These are phyloP conservation scores for Fusarium robinianum DNA, from an alignment of 2,329 filamentous ascomycete genomes.

Conservation along the genomic window DNA sequence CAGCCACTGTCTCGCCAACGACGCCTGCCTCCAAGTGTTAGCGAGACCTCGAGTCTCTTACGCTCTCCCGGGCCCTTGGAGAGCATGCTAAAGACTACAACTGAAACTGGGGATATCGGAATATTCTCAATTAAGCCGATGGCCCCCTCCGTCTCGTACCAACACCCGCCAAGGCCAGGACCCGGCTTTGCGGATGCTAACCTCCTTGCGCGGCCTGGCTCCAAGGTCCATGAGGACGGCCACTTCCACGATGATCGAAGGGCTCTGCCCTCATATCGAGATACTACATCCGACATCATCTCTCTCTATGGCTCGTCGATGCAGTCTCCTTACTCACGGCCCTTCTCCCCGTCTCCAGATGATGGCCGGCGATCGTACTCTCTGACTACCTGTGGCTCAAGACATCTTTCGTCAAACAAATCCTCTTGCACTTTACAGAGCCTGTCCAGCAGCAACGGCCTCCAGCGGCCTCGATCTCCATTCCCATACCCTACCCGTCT, in stretches of 20 bases:
- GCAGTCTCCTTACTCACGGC: conserved; percentile 49
- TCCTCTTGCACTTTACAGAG: conserved; percentile 55
- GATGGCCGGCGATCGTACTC: conserved; percentile 58
- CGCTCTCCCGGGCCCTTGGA: conserved; percentile 60
- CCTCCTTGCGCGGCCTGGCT: conserved; percentile 35
- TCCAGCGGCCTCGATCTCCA: conserved; percentile 61
- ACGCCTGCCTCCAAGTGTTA: conserved; percentile 50
- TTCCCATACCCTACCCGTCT: conserved; percentile 63
- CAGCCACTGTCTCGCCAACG: conserved; percentile 36
- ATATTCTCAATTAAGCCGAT: conserved; percentile 57
- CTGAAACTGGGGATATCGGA: conserved; percentile 68
- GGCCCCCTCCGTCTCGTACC: conserved; percentile 40
- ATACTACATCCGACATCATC: conserved; percentile 59
- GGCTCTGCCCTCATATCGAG: conserved; percentile 54
- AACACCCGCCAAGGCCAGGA: conserved; percentile 37
- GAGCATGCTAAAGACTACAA: conserved; percentile 68
- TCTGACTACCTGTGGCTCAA: conserved; percentile 56
- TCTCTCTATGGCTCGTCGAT: conserved; percentile 60
- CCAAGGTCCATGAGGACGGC: conserved; percentile 40
- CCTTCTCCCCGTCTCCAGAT: conserved; percentile 49
- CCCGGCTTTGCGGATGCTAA: conserved; percentile 38
- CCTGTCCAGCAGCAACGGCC: conserved; percentile 46
- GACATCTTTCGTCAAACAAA: conserved; percentile 51
- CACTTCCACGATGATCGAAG: conserved; percentile 48
- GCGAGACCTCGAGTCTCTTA: conserved; percentile 49